Evolutionary conservation across 495 filamentous ascomycete genomes (phyloP).

Genomic region (Bryoglossum gracile): DNA sequence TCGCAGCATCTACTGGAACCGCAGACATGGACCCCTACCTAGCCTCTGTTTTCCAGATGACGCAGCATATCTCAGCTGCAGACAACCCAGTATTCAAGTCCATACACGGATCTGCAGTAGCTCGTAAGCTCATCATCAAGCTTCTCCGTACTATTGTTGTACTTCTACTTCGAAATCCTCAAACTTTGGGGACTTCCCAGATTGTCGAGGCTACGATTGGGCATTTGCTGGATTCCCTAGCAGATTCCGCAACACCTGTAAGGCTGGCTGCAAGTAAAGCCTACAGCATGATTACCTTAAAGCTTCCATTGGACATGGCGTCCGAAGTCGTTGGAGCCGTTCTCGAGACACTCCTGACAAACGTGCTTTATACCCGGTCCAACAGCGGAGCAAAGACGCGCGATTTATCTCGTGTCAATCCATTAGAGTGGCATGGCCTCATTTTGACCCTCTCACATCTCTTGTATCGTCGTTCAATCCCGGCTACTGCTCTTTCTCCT

Average conservation of each 20-base stretch:
- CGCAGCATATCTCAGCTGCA: slow-evolving; percentile 38
- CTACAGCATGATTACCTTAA: slow-evolving; percentile 74
- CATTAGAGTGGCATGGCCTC: slow-evolving; percentile 84
- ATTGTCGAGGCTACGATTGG: slow-evolving; percentile 71
- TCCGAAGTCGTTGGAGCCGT: slow-evolving; percentile 81
- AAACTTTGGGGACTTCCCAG: slow-evolving; percentile 31
- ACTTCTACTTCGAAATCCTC: slow-evolving; percentile 43
- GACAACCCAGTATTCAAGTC: slow-evolving; percentile 35
- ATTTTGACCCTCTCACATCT: slow-evolving; percentile 82
- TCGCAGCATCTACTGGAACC: slow-evolving; percentile 43
- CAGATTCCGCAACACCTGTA: slow-evolving; percentile 83
- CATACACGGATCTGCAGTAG: slow-evolving; percentile 61
- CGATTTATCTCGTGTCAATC: slow-evolving; percentile 65
- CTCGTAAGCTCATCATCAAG: slow-evolving; percentile 76
- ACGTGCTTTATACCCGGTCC: slow-evolving; percentile 39
- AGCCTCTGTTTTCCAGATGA: slow-evolving; percentile 36
- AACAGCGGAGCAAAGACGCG: slow-evolving; percentile 31
- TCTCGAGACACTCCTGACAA: slow-evolving; percentile 62
- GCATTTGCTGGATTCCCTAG: slow-evolving; percentile 56
- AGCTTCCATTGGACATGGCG: slow-evolving; percentile 71
- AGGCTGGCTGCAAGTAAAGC: slow-evolving; percentile 88
- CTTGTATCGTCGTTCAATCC: slow-evolving; percentile 69
- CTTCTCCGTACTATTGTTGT: slow-evolving; percentile 64
- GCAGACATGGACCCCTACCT: slow-evolving; percentile 45
- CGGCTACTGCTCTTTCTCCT: slow-evolving; percentile 54